A percentile compares a stretch with the other conserved stretches of the same genome.
These are phyloP conservation scores for Komagataella mondaviorum DNA, from an alignment of 805 yeast species.

Conservation along the genomic window DNA sequence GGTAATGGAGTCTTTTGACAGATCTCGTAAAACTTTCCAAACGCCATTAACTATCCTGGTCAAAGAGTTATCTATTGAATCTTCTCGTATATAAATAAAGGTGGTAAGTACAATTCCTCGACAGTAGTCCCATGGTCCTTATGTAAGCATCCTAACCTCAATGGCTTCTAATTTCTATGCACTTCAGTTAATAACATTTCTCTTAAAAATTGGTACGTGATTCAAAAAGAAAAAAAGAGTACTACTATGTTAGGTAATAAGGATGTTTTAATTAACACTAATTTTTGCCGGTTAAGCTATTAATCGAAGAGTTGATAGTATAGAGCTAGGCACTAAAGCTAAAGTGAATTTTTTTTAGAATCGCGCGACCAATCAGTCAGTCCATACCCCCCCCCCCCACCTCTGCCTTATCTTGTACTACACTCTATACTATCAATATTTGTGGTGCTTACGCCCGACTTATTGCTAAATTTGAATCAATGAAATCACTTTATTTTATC, in stretches of 20 bases:
- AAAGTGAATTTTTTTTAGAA: no score
- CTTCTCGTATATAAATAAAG: neutral
- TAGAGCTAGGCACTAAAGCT: no score
- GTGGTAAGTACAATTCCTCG: neutral
- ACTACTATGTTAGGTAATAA: no score
- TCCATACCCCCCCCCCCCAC: no score
- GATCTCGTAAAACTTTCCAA: slow-evolving; percentile 50
- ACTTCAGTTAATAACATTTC: neutral
- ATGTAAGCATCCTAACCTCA: neutral
- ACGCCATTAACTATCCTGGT: slow-evolving; percentile 27
- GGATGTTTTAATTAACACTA: no score
- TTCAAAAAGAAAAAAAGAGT: no score
- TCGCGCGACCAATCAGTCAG: no score
- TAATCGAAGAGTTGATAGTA: no score
- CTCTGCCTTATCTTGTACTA: no score
- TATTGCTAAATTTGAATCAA: neutral
- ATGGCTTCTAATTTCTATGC: neutral
- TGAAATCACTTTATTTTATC: neutral
- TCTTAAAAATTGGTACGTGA: neutral
- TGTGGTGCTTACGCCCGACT: neutral
- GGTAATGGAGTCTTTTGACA: slow-evolving; percentile 67
- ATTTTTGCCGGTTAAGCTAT: no score
- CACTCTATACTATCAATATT: neutral
- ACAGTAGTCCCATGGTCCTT: neutral
- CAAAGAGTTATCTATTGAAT: neutral